Conservation (phyloP, 352 stramenopile genomes). For the Thraustotheca clavata region DNA sequence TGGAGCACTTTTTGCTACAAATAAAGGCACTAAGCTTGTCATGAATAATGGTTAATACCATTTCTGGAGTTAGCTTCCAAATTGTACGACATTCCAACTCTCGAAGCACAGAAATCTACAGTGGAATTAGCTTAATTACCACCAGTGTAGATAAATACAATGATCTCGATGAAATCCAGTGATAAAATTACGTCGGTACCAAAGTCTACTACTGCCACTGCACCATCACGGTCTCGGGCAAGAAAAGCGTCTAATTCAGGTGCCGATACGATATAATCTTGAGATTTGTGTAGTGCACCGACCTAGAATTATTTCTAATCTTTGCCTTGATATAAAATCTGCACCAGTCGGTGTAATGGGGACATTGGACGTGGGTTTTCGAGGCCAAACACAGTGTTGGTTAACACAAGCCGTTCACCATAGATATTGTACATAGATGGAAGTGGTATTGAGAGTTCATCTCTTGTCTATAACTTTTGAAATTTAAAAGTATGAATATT, state of each 20-base stretch:
- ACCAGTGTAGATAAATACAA: background rate
- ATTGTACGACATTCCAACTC: conserved; percentile 3
- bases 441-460: conserved; percentile 47
- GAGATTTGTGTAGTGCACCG: background rate
- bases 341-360: conserved; percentile 71
- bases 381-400: conserved; percentile 76
- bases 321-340: conserved; percentile 30
- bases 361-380: conserved; percentile 64
- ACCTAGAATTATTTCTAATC: too few species aligned
- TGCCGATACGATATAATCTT: background rate
- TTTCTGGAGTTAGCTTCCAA: conserved; percentile 16
- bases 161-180: background rate
- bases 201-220: conserved; percentile 14
- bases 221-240: background rate
- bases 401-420: conserved; percentile 55
- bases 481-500: background rate
- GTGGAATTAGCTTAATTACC: background rate
- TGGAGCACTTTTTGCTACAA: background rate
- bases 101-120: conserved; percentile 13
- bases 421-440: conserved; percentile 38
- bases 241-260: background rate
- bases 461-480: conserved; percentile 26
- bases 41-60: background rate
- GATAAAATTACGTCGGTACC: conserved; percentile 6
- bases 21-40: background rate